Evolutionary conservation across 2,329 filamentous ascomycete species (phyloP).

Genomic region (Blastomyces emzantsi): DNA sequence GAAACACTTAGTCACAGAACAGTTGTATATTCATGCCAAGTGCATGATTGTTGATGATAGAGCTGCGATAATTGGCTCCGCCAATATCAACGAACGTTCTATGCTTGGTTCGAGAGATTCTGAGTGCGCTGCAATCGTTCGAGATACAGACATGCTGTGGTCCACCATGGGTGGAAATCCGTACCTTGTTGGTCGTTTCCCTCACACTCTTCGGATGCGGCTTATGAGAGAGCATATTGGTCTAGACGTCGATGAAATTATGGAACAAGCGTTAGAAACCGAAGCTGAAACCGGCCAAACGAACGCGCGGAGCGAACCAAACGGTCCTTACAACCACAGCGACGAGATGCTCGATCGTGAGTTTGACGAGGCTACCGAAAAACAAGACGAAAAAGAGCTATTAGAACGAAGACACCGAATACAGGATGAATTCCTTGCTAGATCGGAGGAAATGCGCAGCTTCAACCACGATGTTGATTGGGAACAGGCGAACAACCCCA

Average conservation of each 20-base stretch:
- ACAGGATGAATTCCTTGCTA: conserved; percentile 49
- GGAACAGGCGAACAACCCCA: conserved; percentile 49
- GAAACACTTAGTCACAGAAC: conserved; percentile 67
- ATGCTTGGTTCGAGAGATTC: conserved; percentile 79
- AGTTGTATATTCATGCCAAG: conserved; percentile 92
- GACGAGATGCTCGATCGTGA: conserved; percentile 23
- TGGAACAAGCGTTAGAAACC: conserved; percentile 64
- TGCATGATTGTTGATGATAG: conserved; percentile 72
- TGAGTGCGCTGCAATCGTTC: conserved; percentile 79
- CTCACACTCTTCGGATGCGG: conserved; percentile 69
- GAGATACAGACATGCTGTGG: conserved; percentile 63
- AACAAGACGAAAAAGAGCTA: conserved; percentile 35
- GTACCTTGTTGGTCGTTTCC: conserved; percentile 65
- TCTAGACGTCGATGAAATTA: conserved; percentile 70
- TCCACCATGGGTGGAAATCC: conserved; percentile 64
- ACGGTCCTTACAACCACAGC: conserved; percentile 6
- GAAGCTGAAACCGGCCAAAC: conserved; percentile 39
- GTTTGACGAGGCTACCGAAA: conserved; percentile 27
- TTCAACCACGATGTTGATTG: conserved; percentile 69
- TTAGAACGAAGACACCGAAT: conserved; percentile 36
- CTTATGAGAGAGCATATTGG: conserved; percentile 91
- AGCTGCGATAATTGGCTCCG: conserved; percentile 70
- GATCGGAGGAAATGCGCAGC: conserved; percentile 51
- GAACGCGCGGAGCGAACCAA: conserved; percentile 8
- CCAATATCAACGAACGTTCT: conserved; percentile 61